Conservation (phyloP, 306 rosid genomes). For the Gynostemma pentaphyllum region DNA sequence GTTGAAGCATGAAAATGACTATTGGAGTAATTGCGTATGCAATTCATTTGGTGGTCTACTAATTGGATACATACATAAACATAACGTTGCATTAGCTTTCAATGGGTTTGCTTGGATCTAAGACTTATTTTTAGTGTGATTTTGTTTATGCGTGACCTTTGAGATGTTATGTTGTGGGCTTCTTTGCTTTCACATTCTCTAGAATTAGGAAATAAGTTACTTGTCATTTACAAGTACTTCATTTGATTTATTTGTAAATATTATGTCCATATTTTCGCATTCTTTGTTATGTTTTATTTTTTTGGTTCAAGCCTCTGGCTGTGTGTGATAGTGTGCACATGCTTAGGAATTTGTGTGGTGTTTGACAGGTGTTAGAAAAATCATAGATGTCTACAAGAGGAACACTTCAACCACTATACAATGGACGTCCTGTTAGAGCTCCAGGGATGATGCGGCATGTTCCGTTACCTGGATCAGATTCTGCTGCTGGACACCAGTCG, state of each 20-base stretch:
- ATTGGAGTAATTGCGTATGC: no score
- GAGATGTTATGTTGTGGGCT: no score
- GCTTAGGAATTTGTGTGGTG: background rate
- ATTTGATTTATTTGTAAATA: background rate
- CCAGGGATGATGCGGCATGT: slow-evolving; percentile 51
- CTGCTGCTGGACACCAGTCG: slow-evolving; percentile 23
- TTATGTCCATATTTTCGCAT: background rate
- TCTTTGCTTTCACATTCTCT: background rate
- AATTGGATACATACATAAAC: background rate
- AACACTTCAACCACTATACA: slow-evolving; percentile 19
- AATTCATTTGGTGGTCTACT: no score
- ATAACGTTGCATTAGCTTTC: background rate
- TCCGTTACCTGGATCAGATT: slow-evolving; percentile 29
- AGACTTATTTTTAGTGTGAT: background rate
- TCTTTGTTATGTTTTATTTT: background rate
- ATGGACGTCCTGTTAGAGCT: slow-evolving; percentile 28
- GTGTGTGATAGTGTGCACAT: background rate
- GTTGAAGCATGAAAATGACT: no score
- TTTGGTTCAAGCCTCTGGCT: slow-evolving; percentile 2
- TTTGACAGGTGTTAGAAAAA: background rate
- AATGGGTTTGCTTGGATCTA: background rate
- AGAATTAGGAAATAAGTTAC: background rate
- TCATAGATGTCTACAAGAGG: slow-evolving; percentile 37
- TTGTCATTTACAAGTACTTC: background rate
- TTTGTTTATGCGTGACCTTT: no score